These are phyloP conservation scores for Mycena haematopus DNA, from an alignment of 768 basidiomycete species.

Conservation along the genomic window DNA sequence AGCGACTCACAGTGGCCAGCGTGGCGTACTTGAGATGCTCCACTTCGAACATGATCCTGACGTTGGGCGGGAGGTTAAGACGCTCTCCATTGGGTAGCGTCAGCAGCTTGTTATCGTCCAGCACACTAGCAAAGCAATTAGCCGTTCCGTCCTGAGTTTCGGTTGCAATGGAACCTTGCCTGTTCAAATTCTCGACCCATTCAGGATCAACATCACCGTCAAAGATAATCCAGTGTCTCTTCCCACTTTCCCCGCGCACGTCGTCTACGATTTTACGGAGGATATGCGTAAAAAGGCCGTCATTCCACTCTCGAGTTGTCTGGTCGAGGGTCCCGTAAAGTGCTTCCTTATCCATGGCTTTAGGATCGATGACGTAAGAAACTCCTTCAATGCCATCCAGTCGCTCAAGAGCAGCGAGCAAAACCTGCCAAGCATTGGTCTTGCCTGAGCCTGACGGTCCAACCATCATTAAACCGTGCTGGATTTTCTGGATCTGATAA, in stretches of 20 bases:
- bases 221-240: conserved; percentile 99
- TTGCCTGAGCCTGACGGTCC: conserved; percentile 97
- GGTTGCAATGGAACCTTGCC: conserved; percentile 57
- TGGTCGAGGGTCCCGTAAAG: conserved; percentile 96
- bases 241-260: conserved; percentile 95
- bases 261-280: conserved; percentile 98
- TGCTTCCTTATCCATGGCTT: conserved; percentile 98
- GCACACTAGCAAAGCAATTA: conserved; percentile 65
- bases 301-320: conserved; percentile 99
- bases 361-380: conserved; percentile 97
- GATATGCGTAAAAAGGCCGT: conserved; percentile 97
- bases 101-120: conserved; percentile 97
- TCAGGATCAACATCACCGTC: conserved; percentile 99
- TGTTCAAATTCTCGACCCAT: conserved; percentile 99
- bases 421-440: conserved; percentile 95
- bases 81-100: conserved; percentile 98
- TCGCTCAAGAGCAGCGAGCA: conserved; percentile 88
- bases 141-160: conserved; percentile 13
- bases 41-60: conserved; percentile 99
- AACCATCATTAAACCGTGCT: conserved; percentile 99
- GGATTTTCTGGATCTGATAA: conserved; percentile 99
- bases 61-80: conserved; percentile 93
- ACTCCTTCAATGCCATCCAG: conserved; percentile 93
- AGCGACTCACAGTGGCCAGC: conserved; percentile 97
- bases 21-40: conserved; percentile 98